Percentiles rank a stretch among this genome's conserved stretches.
phyloP scores from a whole-genome alignment of 352 stramenopile genomes.

The Pythium plurisporium region DNA sequence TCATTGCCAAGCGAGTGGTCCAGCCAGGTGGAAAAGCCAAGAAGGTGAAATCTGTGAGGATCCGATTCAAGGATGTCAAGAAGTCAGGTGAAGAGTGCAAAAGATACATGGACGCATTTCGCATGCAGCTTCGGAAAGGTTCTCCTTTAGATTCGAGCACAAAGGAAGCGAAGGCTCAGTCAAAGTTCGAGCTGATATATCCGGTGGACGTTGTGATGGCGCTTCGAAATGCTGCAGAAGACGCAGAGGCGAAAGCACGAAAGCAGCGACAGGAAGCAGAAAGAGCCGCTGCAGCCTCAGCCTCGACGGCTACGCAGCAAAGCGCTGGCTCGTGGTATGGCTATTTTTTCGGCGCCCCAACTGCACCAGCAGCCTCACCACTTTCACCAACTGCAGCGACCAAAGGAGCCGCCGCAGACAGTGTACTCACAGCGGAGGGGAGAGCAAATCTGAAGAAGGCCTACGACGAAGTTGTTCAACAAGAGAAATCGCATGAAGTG shows the following conservation, averaged over 20 bases:
- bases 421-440: conserved; percentile 60
- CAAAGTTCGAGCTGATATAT: conserved; percentile 57
- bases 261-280: conserved; percentile 24
- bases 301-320: conserved; percentile 13
- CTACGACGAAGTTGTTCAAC: conserved; percentile 65
- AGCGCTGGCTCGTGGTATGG: conserved; percentile 63
- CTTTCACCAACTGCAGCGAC: conserved; percentile 1
- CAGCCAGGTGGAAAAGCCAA: neutral
- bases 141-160: conserved; percentile 32
- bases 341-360: conserved; percentile 66
- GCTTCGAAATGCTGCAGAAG: conserved; percentile 55
- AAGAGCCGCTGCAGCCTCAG: conserved; percentile 22
- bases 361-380: neutral
- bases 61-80: conserved; percentile 60
- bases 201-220: conserved; percentile 64
- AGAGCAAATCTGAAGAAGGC: conserved; percentile 63
- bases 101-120: conserved; percentile 57
- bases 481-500: conserved; percentile 39
- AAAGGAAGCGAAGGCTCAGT: conserved; percentile 38
- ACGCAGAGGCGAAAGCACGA: conserved; percentile 33
- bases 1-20: conserved; percentile 31
- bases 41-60: conserved; percentile 19
- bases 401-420: conserved; percentile 17
- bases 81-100: conserved; percentile 47
- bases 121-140: conserved; percentile 40